Evolutionary conservation across 2,329 filamentous ascomycete species (phyloP).

Genomic region (Tolypocladium cylindrosporum): DNA sequence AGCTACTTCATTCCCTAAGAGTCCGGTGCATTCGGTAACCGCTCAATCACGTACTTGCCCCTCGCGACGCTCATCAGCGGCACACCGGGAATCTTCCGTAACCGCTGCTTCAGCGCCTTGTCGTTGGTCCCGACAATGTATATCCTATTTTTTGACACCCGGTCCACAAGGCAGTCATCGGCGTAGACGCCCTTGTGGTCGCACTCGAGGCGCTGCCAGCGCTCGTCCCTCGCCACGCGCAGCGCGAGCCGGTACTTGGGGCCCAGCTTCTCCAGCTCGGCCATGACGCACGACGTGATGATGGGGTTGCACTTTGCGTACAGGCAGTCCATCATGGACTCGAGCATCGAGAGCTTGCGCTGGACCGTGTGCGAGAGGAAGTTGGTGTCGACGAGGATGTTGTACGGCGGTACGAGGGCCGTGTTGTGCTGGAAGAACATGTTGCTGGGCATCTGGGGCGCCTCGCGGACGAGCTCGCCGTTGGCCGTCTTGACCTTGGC

Average conservation of each 20-base stretch:
- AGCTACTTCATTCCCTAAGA: slow-evolving; percentile 12
- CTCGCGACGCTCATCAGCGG: slow-evolving; percentile 73
- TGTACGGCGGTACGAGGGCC: slow-evolving; percentile 58
- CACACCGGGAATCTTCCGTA: slow-evolving; percentile 62
- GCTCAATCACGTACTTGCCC: slow-evolving; percentile 91
- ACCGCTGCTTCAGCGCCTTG: slow-evolving; percentile 69
- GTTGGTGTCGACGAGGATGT: slow-evolving; percentile 75
- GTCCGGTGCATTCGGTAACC: slow-evolving; percentile 74
- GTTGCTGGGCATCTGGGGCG: slow-evolving; percentile 71
- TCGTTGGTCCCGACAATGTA: slow-evolving; percentile 73
- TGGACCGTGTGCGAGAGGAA: slow-evolving; percentile 87
- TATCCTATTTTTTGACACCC: slow-evolving; percentile 64
- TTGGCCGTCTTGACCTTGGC: slow-evolving; percentile 41
- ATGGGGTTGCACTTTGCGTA: slow-evolving; percentile 86
- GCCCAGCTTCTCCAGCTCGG: slow-evolving; percentile 81
- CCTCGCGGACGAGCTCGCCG: slow-evolving; percentile 61
- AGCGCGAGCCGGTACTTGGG: slow-evolving; percentile 81
- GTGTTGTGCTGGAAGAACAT: slow-evolving; percentile 89
- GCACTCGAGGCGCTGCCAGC: slow-evolving; percentile 78
- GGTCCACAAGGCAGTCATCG: slow-evolving; percentile 74
- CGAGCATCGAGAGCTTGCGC: slow-evolving; percentile 77
- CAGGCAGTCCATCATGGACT: slow-evolving; percentile 87
- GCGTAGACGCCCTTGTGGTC: slow-evolving; percentile 78
- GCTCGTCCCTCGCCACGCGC: slow-evolving; percentile 77
- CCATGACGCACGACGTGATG: slow-evolving; percentile 69